These are phyloP conservation scores for Artemisia tridentata DNA, from an alignment of 129 eudicot species.

Conservation along the genomic window DNA sequence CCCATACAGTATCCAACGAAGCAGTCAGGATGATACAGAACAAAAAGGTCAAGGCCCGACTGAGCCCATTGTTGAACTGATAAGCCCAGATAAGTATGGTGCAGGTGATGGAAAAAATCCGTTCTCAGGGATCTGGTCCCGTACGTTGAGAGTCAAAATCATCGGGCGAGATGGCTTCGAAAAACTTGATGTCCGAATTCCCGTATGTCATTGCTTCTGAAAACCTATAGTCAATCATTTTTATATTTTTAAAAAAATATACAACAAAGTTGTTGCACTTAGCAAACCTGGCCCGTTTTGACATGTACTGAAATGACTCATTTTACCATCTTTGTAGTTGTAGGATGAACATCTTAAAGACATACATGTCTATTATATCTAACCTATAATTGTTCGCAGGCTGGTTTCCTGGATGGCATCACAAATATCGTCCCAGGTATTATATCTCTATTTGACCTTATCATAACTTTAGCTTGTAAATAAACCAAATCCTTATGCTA, in stretches of 20 bases:
- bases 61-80: constrained; percentile 62
- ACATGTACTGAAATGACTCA: neutral
- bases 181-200: constrained; percentile 87
- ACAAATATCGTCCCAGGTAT: constrained; percentile 95
- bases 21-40: constrained; percentile 44
- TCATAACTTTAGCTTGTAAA: constrained; percentile 1
- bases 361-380: neutral
- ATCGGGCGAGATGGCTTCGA: constrained; percentile 85
- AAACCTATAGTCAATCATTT: neutral
- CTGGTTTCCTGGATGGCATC: constrained; percentile 96
- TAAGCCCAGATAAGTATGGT: constrained; percentile 59
- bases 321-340: constrained; percentile 8
- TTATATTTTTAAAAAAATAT: neutral
- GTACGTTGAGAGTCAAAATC: constrained; percentile 80
- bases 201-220: constrained; percentile 52
- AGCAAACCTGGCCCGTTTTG: neutral
- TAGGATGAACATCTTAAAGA: constrained; percentile 5
- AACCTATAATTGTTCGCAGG: constrained; percentile 44
- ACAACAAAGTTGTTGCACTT: neutral
- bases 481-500: neutral
- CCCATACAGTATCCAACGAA: constrained; percentile 34
- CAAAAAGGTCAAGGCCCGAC: constrained; percentile 38
- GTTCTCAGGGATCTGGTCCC: constrained; percentile 78
- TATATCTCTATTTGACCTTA: neutral
- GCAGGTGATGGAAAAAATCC: constrained; percentile 48